Evolutionary conservation across 2,329 filamentous ascomycete species (phyloP), one percentile per base, ranked within the genome.

Genomic region (Ambrosiella beaveri): DNA sequence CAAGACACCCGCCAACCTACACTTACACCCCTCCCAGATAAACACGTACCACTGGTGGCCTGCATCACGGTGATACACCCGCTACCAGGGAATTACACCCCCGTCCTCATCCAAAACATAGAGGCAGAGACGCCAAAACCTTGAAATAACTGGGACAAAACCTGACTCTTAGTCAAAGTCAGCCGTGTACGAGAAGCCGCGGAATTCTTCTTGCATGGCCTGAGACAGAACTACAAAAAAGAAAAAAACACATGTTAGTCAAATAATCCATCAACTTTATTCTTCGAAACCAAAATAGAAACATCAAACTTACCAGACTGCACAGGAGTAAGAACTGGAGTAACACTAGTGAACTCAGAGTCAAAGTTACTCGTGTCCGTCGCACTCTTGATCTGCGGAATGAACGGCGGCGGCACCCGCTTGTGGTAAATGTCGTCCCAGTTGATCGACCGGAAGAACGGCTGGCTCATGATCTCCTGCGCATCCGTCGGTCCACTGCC

Each of bases 281-380:
- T 17, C n/a, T 15, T 2, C 2, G 7, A 15, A 3, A n/a, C 19
- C 44, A 15, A 13, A 15, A 47, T 41, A n/a, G 19, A 17, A 40
- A 27, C 27, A 27, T 27, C 27, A 56, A 60, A 76, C 86, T 75
- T 85, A 94, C 90, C 89, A 71, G 88, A 95, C 73, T 97, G 90
- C 58, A 98, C 93, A 56, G 93, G 93, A 37, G 93, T 98, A 64
- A 98, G 78, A 59, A 98, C 93, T 1, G 93, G 93, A 47, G 93
- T 98, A 57, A 98, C 93, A 67, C 91, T 97, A 1, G 93, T 98
- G 69, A 98, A 98, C 69, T 98, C 93, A 52, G 87, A 88, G 69
- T 98, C 93, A 70, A 98, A 98, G 74, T 98, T 98, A 77, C 90
- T 96, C n/a, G 93, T 98, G 73, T 98, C 93, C 49, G 93, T 96